These are phyloP conservation scores for Symbiotaphrina buchneri DNA, from an alignment of 495 filamentous ascomycete genomes.

Conservation along the genomic window DNA sequence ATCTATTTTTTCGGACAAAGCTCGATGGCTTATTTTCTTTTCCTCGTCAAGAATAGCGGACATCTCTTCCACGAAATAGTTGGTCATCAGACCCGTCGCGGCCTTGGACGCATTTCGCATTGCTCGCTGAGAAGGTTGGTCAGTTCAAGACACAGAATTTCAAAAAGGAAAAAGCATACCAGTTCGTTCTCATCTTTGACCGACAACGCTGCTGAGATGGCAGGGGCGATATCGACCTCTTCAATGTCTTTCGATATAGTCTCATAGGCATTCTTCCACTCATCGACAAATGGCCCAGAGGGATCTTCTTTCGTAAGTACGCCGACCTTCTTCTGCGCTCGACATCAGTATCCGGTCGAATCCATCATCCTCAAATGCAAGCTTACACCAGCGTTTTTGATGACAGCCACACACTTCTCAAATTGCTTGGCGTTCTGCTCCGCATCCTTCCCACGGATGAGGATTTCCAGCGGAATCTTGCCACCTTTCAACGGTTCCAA, in stretches of 20 bases:
- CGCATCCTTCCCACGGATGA: constrained; percentile 74
- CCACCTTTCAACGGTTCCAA: constrained; percentile 81
- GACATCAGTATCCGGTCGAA: constrained; percentile 5
- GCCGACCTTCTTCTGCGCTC: constrained; percentile 61
- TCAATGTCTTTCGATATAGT: constrained; percentile 65
- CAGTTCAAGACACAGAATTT: constrained; percentile 2
- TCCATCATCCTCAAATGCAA: not conserved
- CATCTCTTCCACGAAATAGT: constrained; percentile 96
- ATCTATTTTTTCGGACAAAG: constrained; percentile 63
- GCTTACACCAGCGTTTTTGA: constrained; percentile 71
- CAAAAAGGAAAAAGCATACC: constrained; percentile 16
- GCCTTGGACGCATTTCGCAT: constrained; percentile 87
- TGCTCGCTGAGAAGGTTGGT: constrained; percentile 29
- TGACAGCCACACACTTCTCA: constrained; percentile 54
- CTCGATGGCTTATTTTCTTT: constrained; percentile 83
- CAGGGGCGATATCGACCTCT: constrained; percentile 66
- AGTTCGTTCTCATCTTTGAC: constrained; percentile 92
- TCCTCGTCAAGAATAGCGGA: constrained; percentile 82
- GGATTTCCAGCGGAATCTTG: constrained; percentile 71
- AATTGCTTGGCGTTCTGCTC: constrained; percentile 77
- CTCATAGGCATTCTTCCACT: constrained; percentile 70
- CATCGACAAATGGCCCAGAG: constrained; percentile 76
- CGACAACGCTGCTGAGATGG: constrained; percentile 70
- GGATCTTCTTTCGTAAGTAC: constrained; percentile 63
- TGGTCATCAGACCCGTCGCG: constrained; percentile 74